phyloP scores from a whole-genome alignment of 106 monocot genomes.

The Posidonia australis region DNA sequence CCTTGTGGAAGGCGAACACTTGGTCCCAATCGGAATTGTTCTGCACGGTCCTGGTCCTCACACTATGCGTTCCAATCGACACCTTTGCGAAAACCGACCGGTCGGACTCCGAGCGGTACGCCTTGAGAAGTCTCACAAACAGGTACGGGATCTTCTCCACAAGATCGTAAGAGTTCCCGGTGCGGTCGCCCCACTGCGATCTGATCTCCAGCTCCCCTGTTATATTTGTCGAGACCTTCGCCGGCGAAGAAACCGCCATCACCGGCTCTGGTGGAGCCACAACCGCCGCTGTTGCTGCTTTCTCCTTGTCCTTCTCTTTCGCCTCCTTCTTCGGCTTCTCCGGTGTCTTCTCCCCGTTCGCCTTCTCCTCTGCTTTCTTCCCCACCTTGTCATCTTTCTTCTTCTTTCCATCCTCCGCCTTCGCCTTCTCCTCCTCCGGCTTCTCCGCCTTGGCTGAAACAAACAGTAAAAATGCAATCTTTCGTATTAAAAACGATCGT shows the following conservation, averaged over 20 bases:
- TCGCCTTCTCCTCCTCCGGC: too few relatives aligned
- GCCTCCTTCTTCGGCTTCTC: neutral
- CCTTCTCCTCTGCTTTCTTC: slow-evolving; percentile 2
- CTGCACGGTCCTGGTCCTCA: slow-evolving; percentile 27
- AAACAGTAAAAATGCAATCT: too few relatives aligned
- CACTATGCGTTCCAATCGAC: slow-evolving; percentile 54
- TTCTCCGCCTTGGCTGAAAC: too few relatives aligned
- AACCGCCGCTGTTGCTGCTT: slow-evolving; percentile 4
- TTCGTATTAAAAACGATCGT: too few relatives aligned
- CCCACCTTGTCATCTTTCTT: slow-evolving; percentile 2
- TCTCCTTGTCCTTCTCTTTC: slow-evolving; percentile 17
- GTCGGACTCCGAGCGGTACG: slow-evolving; percentile 21
- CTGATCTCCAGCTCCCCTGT: slow-evolving; percentile 32
- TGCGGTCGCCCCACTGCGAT: slow-evolving; percentile 14
- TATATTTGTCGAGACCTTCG: slow-evolving; percentile 2
- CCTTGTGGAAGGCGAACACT: slow-evolving; percentile 84
- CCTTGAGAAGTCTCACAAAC: slow-evolving; percentile 65
- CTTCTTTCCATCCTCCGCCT: slow-evolving; percentile 5
- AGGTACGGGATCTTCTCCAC: slow-evolving; percentile 69
- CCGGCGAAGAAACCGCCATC: slow-evolving; percentile 16
- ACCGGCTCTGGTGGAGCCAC: neutral
- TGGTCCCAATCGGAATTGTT: slow-evolving; percentile 55
- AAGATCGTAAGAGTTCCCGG: slow-evolving; percentile 49
- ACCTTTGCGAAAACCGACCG: slow-evolving; percentile 40
- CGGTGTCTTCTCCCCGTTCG: neutral